Percentiles rank a stretch among this genome's conserved stretches.
Conservation (phyloP, 306 rosid species). For the Prunus mongolica region DNA sequence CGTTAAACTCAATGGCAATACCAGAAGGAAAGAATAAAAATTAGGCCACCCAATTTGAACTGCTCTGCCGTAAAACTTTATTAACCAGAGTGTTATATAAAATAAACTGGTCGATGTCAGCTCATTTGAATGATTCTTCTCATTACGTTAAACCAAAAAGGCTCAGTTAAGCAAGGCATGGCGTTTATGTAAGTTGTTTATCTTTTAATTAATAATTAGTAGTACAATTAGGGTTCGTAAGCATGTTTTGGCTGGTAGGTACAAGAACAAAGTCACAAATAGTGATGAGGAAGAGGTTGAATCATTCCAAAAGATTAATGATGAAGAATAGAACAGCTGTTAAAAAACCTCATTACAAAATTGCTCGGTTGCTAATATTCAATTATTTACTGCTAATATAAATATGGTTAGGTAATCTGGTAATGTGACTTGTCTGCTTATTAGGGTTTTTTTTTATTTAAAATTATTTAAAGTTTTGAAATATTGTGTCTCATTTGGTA, state of each 20-base stretch:
- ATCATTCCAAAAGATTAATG: not conserved
- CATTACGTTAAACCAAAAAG: not conserved
- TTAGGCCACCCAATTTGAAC: too few relatives aligned
- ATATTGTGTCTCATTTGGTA: not conserved
- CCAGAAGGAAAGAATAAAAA: too few relatives aligned
- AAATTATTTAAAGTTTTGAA: not conserved
- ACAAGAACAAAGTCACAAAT: not conserved
- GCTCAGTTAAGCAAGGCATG: not conserved
- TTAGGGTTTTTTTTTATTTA: not conserved
- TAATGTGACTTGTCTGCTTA: constrained; percentile 18
- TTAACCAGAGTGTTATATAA: not conserved
- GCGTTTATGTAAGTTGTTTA: not conserved
- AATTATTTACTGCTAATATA: constrained; percentile 15
- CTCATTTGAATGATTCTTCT: constrained; percentile 11
- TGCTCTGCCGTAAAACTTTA: too few relatives aligned
- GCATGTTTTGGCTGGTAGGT: not conserved
- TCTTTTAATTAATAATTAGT: not conserved
- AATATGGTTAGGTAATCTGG: constrained; percentile 16
- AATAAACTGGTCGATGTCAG: not conserved
- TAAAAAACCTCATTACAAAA: not conserved
- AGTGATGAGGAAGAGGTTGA: not conserved
- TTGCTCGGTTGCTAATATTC: constrained; percentile 13
- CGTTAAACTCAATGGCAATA: too few relatives aligned
- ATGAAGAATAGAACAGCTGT: not conserved
- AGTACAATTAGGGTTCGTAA: not conserved